Percentiles rank a stretch among this genome's conserved stretches.
phyloP scores from a whole-genome alignment of 139 green algal species.

The Edaphochlamys debaryana region DNA sequence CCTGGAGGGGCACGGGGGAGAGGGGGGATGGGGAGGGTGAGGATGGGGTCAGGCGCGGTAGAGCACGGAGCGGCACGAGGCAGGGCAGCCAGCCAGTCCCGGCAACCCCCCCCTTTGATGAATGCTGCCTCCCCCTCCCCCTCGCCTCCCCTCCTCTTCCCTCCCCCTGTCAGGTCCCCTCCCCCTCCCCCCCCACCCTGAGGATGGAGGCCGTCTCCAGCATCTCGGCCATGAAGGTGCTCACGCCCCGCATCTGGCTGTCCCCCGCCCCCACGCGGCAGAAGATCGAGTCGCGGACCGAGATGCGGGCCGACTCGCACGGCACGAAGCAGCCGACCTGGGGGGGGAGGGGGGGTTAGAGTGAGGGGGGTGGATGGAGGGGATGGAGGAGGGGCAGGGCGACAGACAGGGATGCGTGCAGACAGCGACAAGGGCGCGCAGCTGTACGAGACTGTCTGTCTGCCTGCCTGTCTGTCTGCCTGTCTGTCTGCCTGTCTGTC shows the following conservation, averaged over 20 bases:
- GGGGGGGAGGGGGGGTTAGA: no score
- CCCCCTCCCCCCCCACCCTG: constrained; percentile 59
- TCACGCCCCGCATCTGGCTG: constrained; percentile 93
- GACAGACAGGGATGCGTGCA: no score
- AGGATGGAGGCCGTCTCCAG: constrained; percentile 94
- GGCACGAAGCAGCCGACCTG: constrained; percentile 97
- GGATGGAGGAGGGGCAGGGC: no score
- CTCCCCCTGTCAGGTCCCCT: no score
- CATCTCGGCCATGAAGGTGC: constrained; percentile 99
- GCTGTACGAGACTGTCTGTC: no score
- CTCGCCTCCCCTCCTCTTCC: background rate
- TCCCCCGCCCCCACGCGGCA: constrained; percentile 96
- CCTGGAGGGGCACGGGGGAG: constrained; percentile 48
- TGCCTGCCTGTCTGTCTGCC: no score
- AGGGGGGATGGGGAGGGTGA: background rate
- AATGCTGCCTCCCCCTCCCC: background rate
- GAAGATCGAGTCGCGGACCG: constrained; percentile 95
- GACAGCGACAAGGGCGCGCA: no score
- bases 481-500: no score
- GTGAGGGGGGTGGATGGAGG: no score
- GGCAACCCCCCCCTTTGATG: background rate
- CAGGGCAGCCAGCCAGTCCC: no score
- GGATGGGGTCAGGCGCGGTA: no score
- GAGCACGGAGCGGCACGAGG: no score
- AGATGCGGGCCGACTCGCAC: constrained; percentile 80